Conservation (phyloP, 768 basidiomycete genomes). For the Boletellus ananiceps region DNA sequence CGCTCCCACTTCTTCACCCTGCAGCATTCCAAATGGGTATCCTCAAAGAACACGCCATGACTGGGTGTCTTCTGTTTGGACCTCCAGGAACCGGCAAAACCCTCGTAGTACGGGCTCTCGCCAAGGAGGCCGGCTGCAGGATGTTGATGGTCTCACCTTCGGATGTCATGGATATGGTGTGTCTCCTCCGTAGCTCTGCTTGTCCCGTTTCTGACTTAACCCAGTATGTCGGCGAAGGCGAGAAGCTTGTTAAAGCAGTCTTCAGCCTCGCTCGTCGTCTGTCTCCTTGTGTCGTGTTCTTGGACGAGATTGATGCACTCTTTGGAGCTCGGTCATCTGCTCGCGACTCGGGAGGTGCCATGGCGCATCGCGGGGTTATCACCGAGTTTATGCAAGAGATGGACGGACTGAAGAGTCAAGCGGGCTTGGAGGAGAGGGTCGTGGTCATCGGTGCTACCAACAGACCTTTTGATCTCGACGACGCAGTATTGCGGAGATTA, state of each 20-base stretch:
- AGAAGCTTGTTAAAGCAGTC: slow-evolving; percentile 84
- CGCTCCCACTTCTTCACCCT: slow-evolving; percentile 82
- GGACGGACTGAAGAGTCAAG: slow-evolving; percentile 76
- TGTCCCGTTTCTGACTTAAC: neutral
- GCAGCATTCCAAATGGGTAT: slow-evolving; percentile 85
- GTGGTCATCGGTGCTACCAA: slow-evolving; percentile 95
- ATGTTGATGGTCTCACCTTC: slow-evolving; percentile 90
- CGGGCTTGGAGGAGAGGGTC: slow-evolving; percentile 62
- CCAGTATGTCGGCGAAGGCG: slow-evolving; percentile 85
- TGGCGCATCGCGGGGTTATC: slow-evolving; percentile 83
- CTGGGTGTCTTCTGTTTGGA: slow-evolving; percentile 87
- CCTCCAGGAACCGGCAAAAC: slow-evolving; percentile 95
- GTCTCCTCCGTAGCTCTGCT: slow-evolving; percentile 14
- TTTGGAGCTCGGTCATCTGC: slow-evolving; percentile 81
- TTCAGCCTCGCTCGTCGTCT: slow-evolving; percentile 83
- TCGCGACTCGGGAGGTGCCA: slow-evolving; percentile 70
- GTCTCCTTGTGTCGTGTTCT: slow-evolving; percentile 89
- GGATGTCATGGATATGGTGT: slow-evolving; percentile 94
- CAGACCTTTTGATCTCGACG: slow-evolving; percentile 84
- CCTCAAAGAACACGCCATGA: slow-evolving; percentile 87
- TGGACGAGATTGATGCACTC: slow-evolving; percentile 92
- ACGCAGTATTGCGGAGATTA: slow-evolving; percentile 85
- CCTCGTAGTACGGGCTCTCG: slow-evolving; percentile 81
- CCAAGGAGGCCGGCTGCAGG: slow-evolving; percentile 88
- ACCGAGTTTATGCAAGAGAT: slow-evolving; percentile 96